Evolutionary conservation across 441 rosid genomes (phyloP).

Genomic region (Bocquillonia castaneifolia): DNA sequence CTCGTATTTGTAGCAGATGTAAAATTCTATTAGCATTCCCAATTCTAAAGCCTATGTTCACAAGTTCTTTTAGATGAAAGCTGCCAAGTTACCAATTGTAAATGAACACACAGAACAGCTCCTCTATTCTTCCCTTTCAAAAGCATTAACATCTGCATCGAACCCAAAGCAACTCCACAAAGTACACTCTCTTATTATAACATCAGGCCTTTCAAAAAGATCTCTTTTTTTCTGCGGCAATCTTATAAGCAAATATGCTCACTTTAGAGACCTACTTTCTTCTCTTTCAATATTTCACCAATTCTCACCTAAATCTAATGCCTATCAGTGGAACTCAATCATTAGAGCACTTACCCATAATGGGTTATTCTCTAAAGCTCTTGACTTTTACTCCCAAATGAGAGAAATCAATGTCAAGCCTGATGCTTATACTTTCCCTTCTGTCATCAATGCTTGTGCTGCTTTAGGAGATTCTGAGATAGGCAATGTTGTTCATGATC

Average conservation of each 20-base stretch:
- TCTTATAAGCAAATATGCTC: slow-evolving; percentile 53
- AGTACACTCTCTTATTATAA: slow-evolving; percentile 44
- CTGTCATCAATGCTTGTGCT: slow-evolving; percentile 55
- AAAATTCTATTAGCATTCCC: too few relatives aligned
- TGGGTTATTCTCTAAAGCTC: slow-evolving; percentile 40
- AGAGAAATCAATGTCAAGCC: slow-evolving; percentile 34
- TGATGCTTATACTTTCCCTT: slow-evolving; percentile 54
- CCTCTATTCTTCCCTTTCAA: slow-evolving; percentile 32
- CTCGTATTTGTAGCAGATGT: too few relatives aligned
- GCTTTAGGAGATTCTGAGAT: slow-evolving; percentile 32
- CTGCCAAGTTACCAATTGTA: slow-evolving; percentile 9
- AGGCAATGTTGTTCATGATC: slow-evolving; percentile 35
- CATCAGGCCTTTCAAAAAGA: slow-evolving; percentile 35
- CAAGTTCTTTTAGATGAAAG: slow-evolving; percentile 14
- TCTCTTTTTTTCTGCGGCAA: slow-evolving; percentile 55
- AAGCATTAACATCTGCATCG: slow-evolving; percentile 37
- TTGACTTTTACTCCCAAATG: slow-evolving; percentile 43
- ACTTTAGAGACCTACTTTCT: slow-evolving; percentile 36
- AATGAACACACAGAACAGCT: slow-evolving; percentile 20
- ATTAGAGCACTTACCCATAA: slow-evolving; percentile 53
- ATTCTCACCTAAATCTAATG: slow-evolving; percentile 37
- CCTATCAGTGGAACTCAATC: slow-evolving; percentile 62
- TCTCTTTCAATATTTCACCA: slow-evolving; percentile 47
- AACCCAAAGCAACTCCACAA: slow-evolving; percentile 37
- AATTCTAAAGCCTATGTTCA: too few relatives aligned